Percentiles rank a stretch among this genome's conserved stretches.
These are phyloP conservation scores for Candida frijolesensis DNA, from an alignment of 1,139 yeast genomes.

Conservation along the genomic window DNA sequence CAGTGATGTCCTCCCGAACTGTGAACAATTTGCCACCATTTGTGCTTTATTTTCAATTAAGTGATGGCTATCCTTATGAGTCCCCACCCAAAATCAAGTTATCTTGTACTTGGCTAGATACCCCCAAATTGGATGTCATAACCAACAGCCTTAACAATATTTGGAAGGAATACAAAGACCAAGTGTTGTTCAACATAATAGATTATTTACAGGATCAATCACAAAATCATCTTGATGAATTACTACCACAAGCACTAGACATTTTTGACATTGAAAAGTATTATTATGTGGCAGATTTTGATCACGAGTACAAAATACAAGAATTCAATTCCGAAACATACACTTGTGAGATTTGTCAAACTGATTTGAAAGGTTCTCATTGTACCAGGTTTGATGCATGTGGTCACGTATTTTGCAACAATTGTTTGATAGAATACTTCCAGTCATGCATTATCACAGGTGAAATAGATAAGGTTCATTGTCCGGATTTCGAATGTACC, in stretches of 20 bases:
- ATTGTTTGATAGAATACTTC: constrained; percentile 53
- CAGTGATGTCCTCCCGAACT: neutral
- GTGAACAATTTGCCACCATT: constrained; percentile 32
- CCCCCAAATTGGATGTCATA: constrained; percentile 18
- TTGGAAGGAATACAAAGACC: constrained; percentile 44
- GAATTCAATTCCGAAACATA: constrained; percentile 45
- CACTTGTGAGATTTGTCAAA: constrained; percentile 63
- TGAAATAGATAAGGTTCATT: constrained; percentile 54
- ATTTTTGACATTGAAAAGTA: constrained; percentile 18
- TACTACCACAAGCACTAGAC: constrained; percentile 12
- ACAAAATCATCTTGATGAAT: constrained; percentile 15
- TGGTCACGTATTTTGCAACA: constrained; percentile 55
- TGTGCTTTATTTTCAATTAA: constrained; percentile 28
- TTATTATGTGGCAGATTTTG: constrained; percentile 10
- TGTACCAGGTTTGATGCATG: constrained; percentile 49
- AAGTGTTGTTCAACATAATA: constrained; percentile 47
- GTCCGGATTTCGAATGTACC: constrained; percentile 59
- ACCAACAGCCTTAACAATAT: constrained; percentile 23
- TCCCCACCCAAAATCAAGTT: constrained; percentile 31
- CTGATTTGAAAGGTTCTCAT: constrained; percentile 47
- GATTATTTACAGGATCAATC: constrained; percentile 42
- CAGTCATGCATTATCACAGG: constrained; percentile 50
- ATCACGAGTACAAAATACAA: constrained; percentile 14
- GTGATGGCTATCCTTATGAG: constrained; percentile 28
- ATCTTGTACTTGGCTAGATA: constrained; percentile 23